Conservation (phyloP, 208 protist species). For the Wallacemonas rigidus region DNA sequence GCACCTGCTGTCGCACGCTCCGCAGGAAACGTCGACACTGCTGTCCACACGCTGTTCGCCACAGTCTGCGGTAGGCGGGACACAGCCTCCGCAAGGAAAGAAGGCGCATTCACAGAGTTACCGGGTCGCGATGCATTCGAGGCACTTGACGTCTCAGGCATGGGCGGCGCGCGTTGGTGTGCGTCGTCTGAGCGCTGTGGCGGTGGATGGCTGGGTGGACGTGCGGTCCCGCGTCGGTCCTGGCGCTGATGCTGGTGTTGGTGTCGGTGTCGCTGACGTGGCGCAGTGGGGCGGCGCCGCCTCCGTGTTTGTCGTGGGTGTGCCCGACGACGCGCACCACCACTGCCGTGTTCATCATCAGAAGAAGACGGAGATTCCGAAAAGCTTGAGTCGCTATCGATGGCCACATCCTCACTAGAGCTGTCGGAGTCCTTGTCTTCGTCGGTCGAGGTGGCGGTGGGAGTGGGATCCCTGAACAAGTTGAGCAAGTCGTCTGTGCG, state of each 20-base stretch:
- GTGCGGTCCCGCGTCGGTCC: too few relatives aligned
- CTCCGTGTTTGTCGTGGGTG: not conserved
- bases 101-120: not conserved
- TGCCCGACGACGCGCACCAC: not conserved
- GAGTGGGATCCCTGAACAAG: conserved; percentile 37
- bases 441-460: conserved; percentile 16
- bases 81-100: not conserved
- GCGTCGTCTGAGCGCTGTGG: not conserved
- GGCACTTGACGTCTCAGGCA: too few relatives aligned
- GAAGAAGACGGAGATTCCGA: not conserved
- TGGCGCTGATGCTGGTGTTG: not conserved
- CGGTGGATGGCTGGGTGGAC: too few relatives aligned
- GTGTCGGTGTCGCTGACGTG: not conserved
- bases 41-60: not conserved
- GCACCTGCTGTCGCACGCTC: too few relatives aligned
- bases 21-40: too few relatives aligned
- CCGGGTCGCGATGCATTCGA: too few relatives aligned
- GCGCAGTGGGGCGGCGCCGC: too few relatives aligned
- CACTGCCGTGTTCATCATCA: not conserved
- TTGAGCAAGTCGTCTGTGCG: conserved; percentile 49
- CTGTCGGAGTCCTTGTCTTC: conserved; percentile 19
- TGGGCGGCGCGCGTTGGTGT: not conserved
- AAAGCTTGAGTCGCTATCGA: not conserved
- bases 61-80: not conserved
- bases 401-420: not conserved